These are phyloP conservation scores for Castanopsis chinensis DNA, from an alignment of 306 rosid species.

Conservation along the genomic window DNA sequence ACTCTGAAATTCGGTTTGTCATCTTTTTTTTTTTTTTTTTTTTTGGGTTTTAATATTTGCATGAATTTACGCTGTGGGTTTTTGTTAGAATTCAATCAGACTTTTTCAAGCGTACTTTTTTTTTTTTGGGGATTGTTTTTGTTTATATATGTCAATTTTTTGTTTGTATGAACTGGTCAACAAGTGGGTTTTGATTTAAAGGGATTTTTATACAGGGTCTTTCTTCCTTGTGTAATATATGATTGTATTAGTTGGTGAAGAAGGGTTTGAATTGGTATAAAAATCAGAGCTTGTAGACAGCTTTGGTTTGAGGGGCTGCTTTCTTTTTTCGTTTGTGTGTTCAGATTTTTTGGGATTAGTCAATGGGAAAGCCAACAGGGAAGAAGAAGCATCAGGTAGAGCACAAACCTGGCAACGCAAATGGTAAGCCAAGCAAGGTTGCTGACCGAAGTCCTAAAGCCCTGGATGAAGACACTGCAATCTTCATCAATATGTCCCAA, in stretches of 20 bases:
- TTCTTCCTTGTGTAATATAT: not conserved
- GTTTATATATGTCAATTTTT: not conserved
- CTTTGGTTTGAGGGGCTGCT: constrained; percentile 15
- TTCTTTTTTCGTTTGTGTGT: not conserved
- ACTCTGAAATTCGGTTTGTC: not conserved
- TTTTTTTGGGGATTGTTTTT: not conserved
- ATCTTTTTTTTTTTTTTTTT: not conserved
- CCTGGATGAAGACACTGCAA: constrained; percentile 75
- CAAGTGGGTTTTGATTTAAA: not conserved
- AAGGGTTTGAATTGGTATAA: constrained; percentile 10
- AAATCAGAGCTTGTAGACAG: constrained; percentile 18
- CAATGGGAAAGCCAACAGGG: constrained; percentile 83
- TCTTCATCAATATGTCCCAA: constrained; percentile 86
- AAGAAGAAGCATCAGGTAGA: constrained; percentile 58
- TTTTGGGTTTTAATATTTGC: not conserved
- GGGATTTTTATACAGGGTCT: not conserved
- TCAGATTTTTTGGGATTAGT: not conserved
- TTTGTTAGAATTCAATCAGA: not conserved
- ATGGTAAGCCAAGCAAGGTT: constrained; percentile 32
- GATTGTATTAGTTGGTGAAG: constrained; percentile 10
- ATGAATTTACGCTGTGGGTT: constrained; percentile 7
- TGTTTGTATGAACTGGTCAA: not conserved
- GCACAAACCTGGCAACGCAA: constrained; percentile 39
- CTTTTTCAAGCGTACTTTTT: not conserved
- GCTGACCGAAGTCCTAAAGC: constrained; percentile 49